phyloP scores from a whole-genome alignment of 805 yeast genomes.

The Candida nemodendra region DNA sequence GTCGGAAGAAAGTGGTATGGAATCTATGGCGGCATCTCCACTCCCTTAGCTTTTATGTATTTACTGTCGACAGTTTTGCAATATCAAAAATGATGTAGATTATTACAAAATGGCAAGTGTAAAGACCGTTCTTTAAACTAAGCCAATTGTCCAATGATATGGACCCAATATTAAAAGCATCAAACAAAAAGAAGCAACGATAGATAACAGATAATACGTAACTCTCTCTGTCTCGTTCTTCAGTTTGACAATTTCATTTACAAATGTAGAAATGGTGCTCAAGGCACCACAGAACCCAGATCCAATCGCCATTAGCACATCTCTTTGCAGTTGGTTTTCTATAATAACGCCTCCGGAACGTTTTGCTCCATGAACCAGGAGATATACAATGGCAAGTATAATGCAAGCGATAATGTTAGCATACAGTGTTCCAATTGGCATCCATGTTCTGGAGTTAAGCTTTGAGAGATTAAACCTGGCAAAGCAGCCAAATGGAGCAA shows the following conservation, averaged over 20 bases:
- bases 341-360: conserved; percentile 11
- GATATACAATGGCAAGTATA: conserved; percentile 19
- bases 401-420: conserved; percentile 34
- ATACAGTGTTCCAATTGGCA: conserved; percentile 53
- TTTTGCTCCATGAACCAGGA: conserved; percentile 20
- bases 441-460: conserved; percentile 44
- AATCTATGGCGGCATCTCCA: conserved; percentile 3
- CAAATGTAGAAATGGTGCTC: conserved; percentile 68
- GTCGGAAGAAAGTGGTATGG: conserved; percentile 6
- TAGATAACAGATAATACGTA: conserved; percentile 49
- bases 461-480: conserved; percentile 54
- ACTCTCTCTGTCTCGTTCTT: conserved; percentile 35
- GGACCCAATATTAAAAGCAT: conserved; percentile 66
- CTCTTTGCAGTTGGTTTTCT: conserved; percentile 11
- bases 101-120: background rate
- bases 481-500: conserved; percentile 72
- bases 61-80: no score
- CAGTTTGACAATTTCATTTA: conserved; percentile 53
- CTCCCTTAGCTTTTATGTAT: background rate
- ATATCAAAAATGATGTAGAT: background rate
- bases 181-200: conserved; percentile 46
- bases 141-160: conserved; percentile 65
- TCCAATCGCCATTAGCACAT: conserved; percentile 25
- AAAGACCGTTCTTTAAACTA: conserved; percentile 14
- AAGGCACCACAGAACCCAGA: conserved; percentile 31